Conservation (phyloP, 2,329 filamentous ascomycete genomes). For the Neonectria neomacrospora region DNA sequence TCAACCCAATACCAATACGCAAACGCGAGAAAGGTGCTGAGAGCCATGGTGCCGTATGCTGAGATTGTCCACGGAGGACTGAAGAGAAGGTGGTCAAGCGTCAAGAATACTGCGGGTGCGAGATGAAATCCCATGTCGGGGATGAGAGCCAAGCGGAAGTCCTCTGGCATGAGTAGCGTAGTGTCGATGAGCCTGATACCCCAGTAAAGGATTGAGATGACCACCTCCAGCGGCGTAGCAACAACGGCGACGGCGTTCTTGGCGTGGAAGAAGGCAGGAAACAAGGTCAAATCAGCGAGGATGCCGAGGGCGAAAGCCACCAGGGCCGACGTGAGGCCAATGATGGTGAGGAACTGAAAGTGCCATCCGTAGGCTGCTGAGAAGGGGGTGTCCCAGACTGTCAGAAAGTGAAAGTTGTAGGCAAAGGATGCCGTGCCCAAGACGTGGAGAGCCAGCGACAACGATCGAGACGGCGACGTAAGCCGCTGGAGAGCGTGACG, state of each 20-base stretch:
- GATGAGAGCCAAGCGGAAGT: conserved; percentile 64
- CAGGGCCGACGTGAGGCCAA: conserved; percentile 72
- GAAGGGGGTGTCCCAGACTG: conserved; percentile 61
- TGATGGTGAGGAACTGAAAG: conserved; percentile 79
- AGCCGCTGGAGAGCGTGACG: conserved; percentile 74
- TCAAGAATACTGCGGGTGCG: conserved; percentile 72
- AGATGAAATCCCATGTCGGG: conserved; percentile 74
- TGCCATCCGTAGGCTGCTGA: conserved; percentile 73
- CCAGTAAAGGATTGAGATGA: conserved; percentile 81
- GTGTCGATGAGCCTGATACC: conserved; percentile 69
- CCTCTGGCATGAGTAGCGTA: conserved; percentile 63
- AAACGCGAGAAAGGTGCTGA: conserved; percentile 70
- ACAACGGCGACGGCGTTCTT: conserved; percentile 76
- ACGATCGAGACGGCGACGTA: conserved; percentile 70
- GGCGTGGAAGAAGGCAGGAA: conserved; percentile 65
- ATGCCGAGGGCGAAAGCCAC: conserved; percentile 70
- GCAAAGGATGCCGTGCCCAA: conserved; percentile 63
- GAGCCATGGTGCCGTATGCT: conserved; percentile 65
- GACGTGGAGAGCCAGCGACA: conserved; percentile 72
- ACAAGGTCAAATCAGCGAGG: conserved; percentile 72
- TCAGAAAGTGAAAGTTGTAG: conserved; percentile 64
- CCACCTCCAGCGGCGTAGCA: conserved; percentile 74
- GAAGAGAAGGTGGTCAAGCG: conserved; percentile 73
- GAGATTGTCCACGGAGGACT: conserved; percentile 78
- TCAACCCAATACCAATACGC: conserved; percentile 83